Base-by-base conservation (phyloP, 2,329 filamentous ascomycete genomes). In the Lecanicillium sp. region DNA sequence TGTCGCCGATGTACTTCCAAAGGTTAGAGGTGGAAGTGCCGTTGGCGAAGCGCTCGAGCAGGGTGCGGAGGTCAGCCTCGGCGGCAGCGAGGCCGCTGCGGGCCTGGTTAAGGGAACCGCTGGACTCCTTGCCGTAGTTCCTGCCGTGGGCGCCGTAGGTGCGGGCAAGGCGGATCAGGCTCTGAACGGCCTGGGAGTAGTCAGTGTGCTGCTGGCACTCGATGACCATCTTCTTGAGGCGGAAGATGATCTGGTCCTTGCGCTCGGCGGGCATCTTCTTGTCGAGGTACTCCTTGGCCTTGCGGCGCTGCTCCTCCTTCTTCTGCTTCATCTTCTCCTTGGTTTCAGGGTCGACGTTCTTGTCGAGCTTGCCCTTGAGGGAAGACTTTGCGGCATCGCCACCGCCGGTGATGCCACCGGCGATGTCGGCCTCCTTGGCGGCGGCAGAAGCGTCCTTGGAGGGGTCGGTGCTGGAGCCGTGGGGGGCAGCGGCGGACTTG, bases 31-130 rank as follows among this genome's bases (percentile, higher is more conserved):
- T 81, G 0, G 90, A 96, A 8, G 93, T 97, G 60, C 84, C 84
- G 67, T 98, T 97, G 62, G 93, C 93, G 59, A 96, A 97, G 40
- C 93, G 86, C 73, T 97, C 93, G 56, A 98, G 83, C 17, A 98
- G 74, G 8, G 82, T 88, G 80, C 87, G 74, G 70, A 67, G 75
- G 62, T 95, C 84, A 67, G 78, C 74, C 71, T 96, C 88, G 44
- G 88, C 89, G 48, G 75, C 73, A 47, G 79, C 70, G 42, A 97
- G 70, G 50, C 77, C 75, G 53, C 79, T 73, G 56, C 86, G 83
- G 53, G 86, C 79, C 68, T 85, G 83, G 76, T 89, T 84, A 40
- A 90, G 79, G 35, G 84, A 78, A 51, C 81, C 79, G 51, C 79
- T 72, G 44, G 81, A 76, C 56, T 87, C 81, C 53, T 82, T 66